Percentiles rank a stretch among this genome's conserved stretches.
Evolutionary conservation across 305 asterid genomes (phyloP).

Genomic region (Solanum chacoense): DNA sequence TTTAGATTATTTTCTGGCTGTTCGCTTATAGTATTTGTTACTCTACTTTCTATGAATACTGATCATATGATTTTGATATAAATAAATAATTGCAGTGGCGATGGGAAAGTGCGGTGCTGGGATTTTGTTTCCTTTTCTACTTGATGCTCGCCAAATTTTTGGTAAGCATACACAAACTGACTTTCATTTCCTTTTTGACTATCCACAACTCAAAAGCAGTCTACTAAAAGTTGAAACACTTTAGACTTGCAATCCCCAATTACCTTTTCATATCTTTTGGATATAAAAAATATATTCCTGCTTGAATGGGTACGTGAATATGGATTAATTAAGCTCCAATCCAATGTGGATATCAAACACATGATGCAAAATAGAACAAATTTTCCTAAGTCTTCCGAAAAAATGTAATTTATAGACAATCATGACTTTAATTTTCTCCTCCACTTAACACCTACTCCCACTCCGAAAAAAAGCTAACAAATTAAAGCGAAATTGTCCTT

Average conservation of each 20-base stretch:
- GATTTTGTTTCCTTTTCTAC: slow-evolving; percentile 80
- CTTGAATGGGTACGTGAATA: no score
- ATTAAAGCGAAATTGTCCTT: neutral
- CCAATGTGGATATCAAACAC: no score
- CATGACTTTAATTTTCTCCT: neutral
- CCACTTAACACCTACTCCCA: neutral
- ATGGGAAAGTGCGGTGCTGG: slow-evolving; percentile 95
- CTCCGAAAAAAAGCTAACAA: neutral
- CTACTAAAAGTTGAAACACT: neutral
- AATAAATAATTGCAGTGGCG: slow-evolving; percentile 61
- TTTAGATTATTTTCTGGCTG: neutral
- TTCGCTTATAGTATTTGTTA: neutral
- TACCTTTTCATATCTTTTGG: no score
- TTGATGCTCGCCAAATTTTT: slow-evolving; percentile 57
- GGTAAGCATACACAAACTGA: slow-evolving; percentile 34
- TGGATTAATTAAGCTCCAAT: no score
- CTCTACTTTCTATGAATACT: neutral
- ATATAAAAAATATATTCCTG: no score
- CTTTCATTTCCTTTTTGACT: neutral
- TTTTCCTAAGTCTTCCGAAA: neutral
- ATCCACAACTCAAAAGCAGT: neutral
- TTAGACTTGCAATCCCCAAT: neutral
- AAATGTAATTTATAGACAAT: neutral
- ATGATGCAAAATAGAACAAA: no score
- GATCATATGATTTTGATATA: neutral